Percentiles rank a stretch among this genome's conserved stretches.
These are phyloP conservation scores for Moricandia arvensis DNA, from an alignment of 345 rosid species.

Conservation along the genomic window DNA sequence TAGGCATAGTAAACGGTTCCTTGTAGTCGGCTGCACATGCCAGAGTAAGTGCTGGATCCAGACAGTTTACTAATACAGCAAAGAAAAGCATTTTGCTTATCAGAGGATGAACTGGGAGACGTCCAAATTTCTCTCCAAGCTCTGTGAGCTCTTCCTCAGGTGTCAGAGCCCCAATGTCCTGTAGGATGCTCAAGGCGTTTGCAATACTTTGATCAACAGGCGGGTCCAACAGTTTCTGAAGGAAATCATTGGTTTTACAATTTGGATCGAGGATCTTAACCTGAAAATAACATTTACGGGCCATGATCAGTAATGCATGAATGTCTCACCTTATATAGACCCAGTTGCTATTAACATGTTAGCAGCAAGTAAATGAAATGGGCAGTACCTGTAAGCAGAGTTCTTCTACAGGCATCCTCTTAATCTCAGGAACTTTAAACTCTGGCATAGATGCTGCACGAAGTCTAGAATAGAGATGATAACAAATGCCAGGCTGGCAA, in stretches of 20 bases:
- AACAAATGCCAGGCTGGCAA: conserved; percentile 90
- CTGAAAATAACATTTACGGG: conserved; percentile 38
- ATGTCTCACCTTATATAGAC: background rate
- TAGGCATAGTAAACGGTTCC: conserved; percentile 83
- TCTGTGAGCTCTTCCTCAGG: conserved; percentile 74
- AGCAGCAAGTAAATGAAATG: background rate
- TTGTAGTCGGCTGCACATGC: conserved; percentile 92
- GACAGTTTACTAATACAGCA: conserved; percentile 84
- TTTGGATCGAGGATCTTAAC: conserved; percentile 83
- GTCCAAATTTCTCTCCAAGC: conserved; percentile 84
- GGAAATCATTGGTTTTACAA: conserved; percentile 62
- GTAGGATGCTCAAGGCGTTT: conserved; percentile 72
- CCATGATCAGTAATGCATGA: conserved; percentile 17
- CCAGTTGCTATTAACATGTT: background rate
- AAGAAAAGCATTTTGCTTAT: conserved; percentile 94
- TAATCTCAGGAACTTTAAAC: conserved; percentile 87
- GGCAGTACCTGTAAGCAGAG: conserved; percentile 82
- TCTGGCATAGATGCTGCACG: conserved; percentile 81
- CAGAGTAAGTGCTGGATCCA: conserved; percentile 92
- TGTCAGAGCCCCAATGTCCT: conserved; percentile 87
- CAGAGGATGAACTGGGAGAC: conserved; percentile 85
- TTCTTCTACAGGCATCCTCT: conserved; percentile 90
- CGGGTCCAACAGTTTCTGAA: conserved; percentile 81
- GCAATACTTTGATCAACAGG: conserved; percentile 67
- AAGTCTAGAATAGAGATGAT: conserved; percentile 80